Evolutionary conservation across 1,139 yeast species (phyloP).

Genomic region (Blastobotrys capitulatus): DNA sequence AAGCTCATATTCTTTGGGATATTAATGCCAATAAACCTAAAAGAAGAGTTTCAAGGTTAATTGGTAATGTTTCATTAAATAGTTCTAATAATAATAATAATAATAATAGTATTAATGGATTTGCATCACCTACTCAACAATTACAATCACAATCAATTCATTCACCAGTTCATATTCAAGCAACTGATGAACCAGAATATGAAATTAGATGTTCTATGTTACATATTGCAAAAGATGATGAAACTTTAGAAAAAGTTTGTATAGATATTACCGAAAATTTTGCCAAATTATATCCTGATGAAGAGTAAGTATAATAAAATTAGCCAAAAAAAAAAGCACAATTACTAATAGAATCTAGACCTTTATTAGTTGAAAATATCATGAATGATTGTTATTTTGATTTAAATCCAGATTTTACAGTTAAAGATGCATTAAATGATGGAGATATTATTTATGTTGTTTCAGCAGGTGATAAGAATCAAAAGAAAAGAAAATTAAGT

Average conservation of each 20-base stretch:
- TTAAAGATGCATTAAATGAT: slow-evolving; percentile 54
- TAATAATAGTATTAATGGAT: not conserved
- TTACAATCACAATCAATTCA: not conserved
- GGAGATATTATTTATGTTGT: slow-evolving; percentile 42
- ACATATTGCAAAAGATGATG: slow-evolving; percentile 13
- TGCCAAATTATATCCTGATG: slow-evolving; percentile 57
- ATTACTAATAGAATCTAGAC: slow-evolving; percentile 15
- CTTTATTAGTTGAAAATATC: slow-evolving; percentile 47
- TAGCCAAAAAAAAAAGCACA: not conserved
- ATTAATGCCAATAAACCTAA: not conserved
- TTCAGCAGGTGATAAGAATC: slow-evolving; percentile 11
- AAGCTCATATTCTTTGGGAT: slow-evolving; percentile 8
- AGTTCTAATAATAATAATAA: too few species aligned
- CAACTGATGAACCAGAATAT: slow-evolving; percentile 5
- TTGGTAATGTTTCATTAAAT: not conserved
- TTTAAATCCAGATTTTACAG: slow-evolving; percentile 66
- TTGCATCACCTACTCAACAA: not conserved
- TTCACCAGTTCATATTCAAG: slow-evolving; percentile 3
- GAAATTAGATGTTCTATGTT: slow-evolving; percentile 4
- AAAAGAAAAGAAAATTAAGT: slow-evolving; percentile 10
- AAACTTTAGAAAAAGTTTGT: slow-evolving; percentile 44
- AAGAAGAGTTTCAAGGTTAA: slow-evolving; percentile 1
- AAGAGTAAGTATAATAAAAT: slow-evolving; percentile 21
- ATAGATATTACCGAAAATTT: slow-evolving; percentile 49
- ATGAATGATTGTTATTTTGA: slow-evolving; percentile 67